Conservation (phyloP, 108 stramenopile species). For the Hondaea fermentalgiana region DNA sequence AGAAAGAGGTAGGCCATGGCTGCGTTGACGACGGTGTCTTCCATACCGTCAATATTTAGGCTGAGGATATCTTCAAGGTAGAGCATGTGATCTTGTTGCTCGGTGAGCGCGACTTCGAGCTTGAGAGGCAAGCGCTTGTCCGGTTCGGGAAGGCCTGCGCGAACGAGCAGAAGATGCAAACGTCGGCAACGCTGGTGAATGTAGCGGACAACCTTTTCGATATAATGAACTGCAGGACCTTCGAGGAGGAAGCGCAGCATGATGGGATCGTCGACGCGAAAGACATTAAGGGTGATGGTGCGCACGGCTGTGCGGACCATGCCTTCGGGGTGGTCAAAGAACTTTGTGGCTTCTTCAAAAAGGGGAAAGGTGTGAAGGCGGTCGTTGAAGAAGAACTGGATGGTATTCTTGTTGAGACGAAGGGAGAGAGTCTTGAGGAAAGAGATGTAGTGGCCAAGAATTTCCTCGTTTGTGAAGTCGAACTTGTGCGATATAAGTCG, state of each 20-base stretch:
- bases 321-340: constrained; percentile 16
- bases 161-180: background rate
- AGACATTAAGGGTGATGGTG: constrained; percentile 20
- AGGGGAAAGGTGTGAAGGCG: background rate
- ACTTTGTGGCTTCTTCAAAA: background rate
- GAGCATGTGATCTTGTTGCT: constrained; percentile 1
- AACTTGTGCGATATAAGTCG: constrained; percentile 22
- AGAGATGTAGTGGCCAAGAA: constrained; percentile 34
- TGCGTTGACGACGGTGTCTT: background rate
- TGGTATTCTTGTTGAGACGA: constrained; percentile 33
- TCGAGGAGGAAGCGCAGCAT: background rate
- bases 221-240: background rate
- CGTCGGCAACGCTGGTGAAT: background rate
- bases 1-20: constrained; percentile 12
- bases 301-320: constrained; percentile 23
- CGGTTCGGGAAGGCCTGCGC: background rate
- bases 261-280: background rate
- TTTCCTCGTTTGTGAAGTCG: constrained; percentile 29
- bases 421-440: constrained; percentile 41
- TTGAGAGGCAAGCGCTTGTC: background rate
- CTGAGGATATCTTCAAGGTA: constrained; percentile 6
- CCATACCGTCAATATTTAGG: background rate
- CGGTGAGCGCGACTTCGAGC: constrained; percentile 11
- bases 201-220: background rate
- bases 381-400: constrained; percentile 28